A percentile compares a stretch with the other conserved stretches of the same genome.
phyloP scores from a whole-genome alignment of 768 basidiomycete genomes.

The Rickenella mellea region DNA sequence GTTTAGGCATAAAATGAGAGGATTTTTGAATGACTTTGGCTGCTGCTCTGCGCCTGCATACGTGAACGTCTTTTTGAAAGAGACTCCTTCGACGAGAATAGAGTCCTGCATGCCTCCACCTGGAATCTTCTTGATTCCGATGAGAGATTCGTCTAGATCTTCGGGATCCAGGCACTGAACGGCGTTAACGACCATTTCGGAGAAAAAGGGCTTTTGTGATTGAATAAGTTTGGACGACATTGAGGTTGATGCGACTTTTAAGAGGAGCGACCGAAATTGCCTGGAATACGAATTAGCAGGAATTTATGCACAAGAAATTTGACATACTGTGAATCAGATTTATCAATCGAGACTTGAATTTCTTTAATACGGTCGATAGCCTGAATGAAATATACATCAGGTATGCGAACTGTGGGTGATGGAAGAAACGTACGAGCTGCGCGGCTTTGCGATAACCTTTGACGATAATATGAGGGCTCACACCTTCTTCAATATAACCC shows the following conservation, averaged over 20 bases:
- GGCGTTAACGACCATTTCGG: slow-evolving; percentile 97
- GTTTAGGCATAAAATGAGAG: slow-evolving; percentile 88
- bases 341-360: slow-evolving; percentile 85
- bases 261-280: slow-evolving; percentile 84
- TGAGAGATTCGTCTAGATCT: slow-evolving; percentile 90
- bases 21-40: slow-evolving; percentile 83
- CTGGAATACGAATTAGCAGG: slow-evolving; percentile 30
- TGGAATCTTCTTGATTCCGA: slow-evolving; percentile 95
- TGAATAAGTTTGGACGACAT: slow-evolving; percentile 99
- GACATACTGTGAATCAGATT: slow-evolving; percentile 78
- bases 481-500: slow-evolving; percentile 89
- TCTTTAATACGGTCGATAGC: slow-evolving; percentile 81
- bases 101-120: slow-evolving; percentile 98
- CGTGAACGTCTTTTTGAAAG: slow-evolving; percentile 99
- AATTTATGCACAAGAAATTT: neutral
- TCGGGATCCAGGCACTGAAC: slow-evolving; percentile 87
- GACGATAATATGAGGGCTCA: slow-evolving; percentile 96
- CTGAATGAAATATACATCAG: slow-evolving; percentile 28
- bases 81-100: slow-evolving; percentile 77
- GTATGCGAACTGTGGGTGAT: slow-evolving; percentile 1
- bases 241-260: slow-evolving; percentile 97
- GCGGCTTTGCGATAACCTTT: slow-evolving; percentile 88
- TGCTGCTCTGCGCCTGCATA: slow-evolving; percentile 99
- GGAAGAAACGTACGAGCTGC: slow-evolving; percentile 55
- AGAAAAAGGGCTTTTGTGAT: slow-evolving; percentile 98